phyloP scores from a whole-genome alignment of 768 basidiomycete genomes.

The Leccinum aurantiacum region DNA sequence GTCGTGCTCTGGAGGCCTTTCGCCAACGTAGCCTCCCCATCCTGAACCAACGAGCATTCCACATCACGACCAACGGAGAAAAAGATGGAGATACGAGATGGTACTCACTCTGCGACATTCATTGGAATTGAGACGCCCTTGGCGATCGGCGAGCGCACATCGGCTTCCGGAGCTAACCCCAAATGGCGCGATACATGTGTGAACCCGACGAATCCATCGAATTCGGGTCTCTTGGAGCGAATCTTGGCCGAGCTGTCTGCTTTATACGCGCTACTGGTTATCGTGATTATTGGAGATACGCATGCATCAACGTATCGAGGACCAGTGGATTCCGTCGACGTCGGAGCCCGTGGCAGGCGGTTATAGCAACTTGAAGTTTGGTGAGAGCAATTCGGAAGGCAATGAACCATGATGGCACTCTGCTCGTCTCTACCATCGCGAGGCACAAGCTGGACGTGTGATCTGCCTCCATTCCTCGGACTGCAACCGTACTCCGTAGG shows the following conservation, averaged over 20 bases:
- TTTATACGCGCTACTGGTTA: background rate
- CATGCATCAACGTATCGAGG: slow-evolving; percentile 27
- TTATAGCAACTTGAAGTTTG: slow-evolving; percentile 14
- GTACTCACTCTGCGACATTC: slow-evolving; percentile 23
- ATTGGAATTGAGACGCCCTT: slow-evolving; percentile 26
- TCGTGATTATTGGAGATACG: slow-evolving; percentile 28
- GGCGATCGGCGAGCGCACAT: slow-evolving; percentile 32
- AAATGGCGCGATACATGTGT: slow-evolving; percentile 14
- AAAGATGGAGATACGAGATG: background rate
- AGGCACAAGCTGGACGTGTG: slow-evolving; percentile 25
- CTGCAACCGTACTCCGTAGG: background rate
- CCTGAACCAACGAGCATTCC: slow-evolving; percentile 15
- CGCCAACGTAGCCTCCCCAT: slow-evolving; percentile 12
- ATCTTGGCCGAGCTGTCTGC: background rate
- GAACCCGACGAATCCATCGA: slow-evolving; percentile 11
- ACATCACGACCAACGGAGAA: slow-evolving; percentile 9
- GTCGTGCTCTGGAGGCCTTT: slow-evolving; percentile 9
- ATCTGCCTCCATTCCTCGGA: slow-evolving; percentile 14
- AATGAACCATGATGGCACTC: slow-evolving; percentile 19
- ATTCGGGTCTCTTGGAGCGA: background rate
- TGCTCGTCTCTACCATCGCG: slow-evolving; percentile 10
- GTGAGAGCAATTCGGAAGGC: slow-evolving; percentile 21
- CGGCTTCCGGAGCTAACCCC: slow-evolving; percentile 14
- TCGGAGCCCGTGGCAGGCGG: background rate
- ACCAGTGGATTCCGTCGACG: background rate